phyloP scores from a whole-genome alignment of 805 yeast genomes.

The Suhomyces sp. region DNA sequence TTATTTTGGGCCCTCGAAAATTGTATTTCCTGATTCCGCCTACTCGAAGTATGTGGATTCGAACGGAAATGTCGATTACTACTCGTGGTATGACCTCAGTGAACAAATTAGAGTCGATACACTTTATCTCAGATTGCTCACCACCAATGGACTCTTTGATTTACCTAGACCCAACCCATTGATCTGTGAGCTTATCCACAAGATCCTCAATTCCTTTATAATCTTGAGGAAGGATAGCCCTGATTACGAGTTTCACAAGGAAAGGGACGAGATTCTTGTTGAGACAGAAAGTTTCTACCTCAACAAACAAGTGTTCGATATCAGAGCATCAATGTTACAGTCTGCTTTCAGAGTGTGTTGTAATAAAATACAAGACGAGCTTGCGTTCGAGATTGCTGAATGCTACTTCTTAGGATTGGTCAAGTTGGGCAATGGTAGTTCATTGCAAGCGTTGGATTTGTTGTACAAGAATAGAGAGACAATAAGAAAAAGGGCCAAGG shows the following conservation, averaged over 20 bases:
- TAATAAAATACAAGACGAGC: slow-evolving; percentile 18
- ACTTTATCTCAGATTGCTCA: slow-evolving; percentile 23
- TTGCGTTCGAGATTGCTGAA: slow-evolving; percentile 22
- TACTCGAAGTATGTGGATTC: slow-evolving; percentile 14
- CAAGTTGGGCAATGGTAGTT: slow-evolving; percentile 25
- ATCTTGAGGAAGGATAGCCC: slow-evolving; percentile 12
- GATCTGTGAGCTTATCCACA: slow-evolving; percentile 16
- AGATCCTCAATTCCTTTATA: slow-evolving; percentile 19
- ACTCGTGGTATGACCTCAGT: slow-evolving; percentile 27
- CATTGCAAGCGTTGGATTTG: slow-evolving; percentile 9
- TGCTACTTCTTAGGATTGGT: slow-evolving; percentile 24
- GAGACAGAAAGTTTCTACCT: slow-evolving; percentile 19
- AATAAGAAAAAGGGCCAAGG: slow-evolving; percentile 1
- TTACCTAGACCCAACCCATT: slow-evolving; percentile 22
- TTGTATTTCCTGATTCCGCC: slow-evolving; percentile 22
- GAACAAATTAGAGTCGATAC: slow-evolving; percentile 21
- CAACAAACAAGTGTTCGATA: slow-evolving; percentile 20
- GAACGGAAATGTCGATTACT: slow-evolving; percentile 11
- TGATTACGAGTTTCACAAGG: slow-evolving; percentile 1
- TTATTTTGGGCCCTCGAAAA: slow-evolving; percentile 11
- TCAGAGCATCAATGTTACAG: slow-evolving; percentile 25
- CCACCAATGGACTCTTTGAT: slow-evolving; percentile 21
- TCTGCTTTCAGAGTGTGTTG: slow-evolving; percentile 19
- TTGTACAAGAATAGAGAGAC: slow-evolving; percentile 4
- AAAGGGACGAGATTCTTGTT: slow-evolving; percentile 12